A percentile compares a stretch with the other conserved stretches of the same genome.
Conservation (phyloP, 169 alveolate species). For the Plasmodium sp. region DNA sequence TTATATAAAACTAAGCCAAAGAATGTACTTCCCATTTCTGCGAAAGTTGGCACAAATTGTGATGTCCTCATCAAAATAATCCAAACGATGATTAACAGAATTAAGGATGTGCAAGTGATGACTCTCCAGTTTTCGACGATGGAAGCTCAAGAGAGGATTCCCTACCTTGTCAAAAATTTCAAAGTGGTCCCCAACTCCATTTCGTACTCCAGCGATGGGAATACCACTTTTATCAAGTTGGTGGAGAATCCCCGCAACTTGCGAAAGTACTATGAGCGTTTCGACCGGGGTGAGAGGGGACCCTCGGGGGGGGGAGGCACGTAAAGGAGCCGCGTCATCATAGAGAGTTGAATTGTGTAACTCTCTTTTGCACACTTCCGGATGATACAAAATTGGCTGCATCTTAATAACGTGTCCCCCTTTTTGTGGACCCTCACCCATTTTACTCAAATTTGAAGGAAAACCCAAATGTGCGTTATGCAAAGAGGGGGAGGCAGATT, state of each 20-base stretch:
- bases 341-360: no score
- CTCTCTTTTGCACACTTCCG: background rate
- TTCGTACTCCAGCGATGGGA: slow-evolving; percentile 57
- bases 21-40: slow-evolving; percentile 63
- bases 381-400: background rate
- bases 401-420: background rate
- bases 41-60: slow-evolving; percentile 58
- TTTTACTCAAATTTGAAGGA: background rate
- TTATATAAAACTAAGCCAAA: slow-evolving; percentile 56
- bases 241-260: slow-evolving; percentile 52
- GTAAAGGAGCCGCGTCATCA: background rate
- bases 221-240: slow-evolving; percentile 49
- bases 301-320: background rate
- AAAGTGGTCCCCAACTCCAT: slow-evolving; percentile 67
- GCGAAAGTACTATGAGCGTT: slow-evolving; percentile 35
- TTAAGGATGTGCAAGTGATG: slow-evolving; percentile 41
- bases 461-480: background rate
- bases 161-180: slow-evolving; percentile 27
- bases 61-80: slow-evolving; percentile 44
- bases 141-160: slow-evolving; percentile 40
- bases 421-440: background rate
- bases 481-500: background rate
- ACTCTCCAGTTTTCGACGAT: slow-evolving; percentile 27
- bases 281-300: background rate
- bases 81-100: slow-evolving; percentile 14